Base-by-base conservation (phyloP, 139 green algal species). In the Spirogloea muscicola region DNA sequence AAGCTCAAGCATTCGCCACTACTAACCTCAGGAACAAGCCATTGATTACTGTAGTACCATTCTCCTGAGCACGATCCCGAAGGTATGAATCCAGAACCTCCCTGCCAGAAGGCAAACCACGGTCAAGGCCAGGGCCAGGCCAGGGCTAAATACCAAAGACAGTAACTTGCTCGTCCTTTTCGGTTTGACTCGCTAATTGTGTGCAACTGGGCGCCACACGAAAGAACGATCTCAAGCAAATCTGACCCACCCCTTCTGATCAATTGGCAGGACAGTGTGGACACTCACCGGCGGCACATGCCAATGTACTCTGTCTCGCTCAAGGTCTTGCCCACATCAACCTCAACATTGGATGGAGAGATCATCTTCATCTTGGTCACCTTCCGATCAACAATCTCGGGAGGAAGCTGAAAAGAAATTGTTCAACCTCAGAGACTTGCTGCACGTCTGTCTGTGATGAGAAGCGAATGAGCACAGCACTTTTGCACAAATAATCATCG, bases 301-400 rank as follows among this genome's bases (percentile, higher is more conserved):
- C 94, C 94, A 70, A 99, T 99, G 89, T 96, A 99, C 87, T 99
- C 94, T 38, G 88, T 92, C 68, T 97, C 90, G 73, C 83, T 90
- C 38, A 99, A 90, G 0, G 94, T 99, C 88, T 94, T 96, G 72
- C 94, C 94, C 1, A 99, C 94, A 66, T 99, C 94, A 2, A 98
- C 94, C 78, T 97, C 93, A 21, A 91, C 83, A 87, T 99, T 99
- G 81, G 91, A 97, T 34, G 94, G 94, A 1, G 90, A 96, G 76
- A 99, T 99, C 94, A 99, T 99, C 88, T 99, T 99, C 94, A 99
- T 99, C 91, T 98, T 98, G 65, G 92, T 98, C 42, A 98, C 94
- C 16, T 61, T 65, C 49, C 80, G 62, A 68, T 85, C 80, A 44
- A 85, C 84, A 51, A 85, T 85, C 33, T 86, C 80, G 25, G 25